A percentile compares a stretch with the other conserved stretches of the same genome.
These are phyloP conservation scores for Jatropha podagrica DNA, from an alignment of 441 rosid species.

Conservation along the genomic window DNA sequence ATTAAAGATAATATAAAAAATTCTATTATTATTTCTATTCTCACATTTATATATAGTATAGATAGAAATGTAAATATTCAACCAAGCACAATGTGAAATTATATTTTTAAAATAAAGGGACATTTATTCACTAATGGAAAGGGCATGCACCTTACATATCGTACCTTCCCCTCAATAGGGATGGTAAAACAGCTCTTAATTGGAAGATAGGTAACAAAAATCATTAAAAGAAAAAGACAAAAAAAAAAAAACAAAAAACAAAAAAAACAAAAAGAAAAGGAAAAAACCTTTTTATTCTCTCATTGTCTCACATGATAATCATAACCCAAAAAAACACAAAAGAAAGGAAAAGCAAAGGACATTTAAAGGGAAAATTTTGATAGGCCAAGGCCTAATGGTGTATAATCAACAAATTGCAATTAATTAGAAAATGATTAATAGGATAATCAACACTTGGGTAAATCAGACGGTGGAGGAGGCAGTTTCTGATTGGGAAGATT, in stretches of 20 bases:
- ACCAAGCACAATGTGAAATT: no score
- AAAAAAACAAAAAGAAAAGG: background rate
- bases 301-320: background rate
- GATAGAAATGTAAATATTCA: no score
- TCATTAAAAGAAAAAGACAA: background rate
- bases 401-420: background rate
- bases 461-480: conserved; percentile 46
- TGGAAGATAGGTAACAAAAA: background rate
- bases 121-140: background rate
- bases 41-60: no score
- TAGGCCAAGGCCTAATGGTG: background rate
- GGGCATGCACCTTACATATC: background rate
- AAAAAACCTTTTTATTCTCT: background rate
- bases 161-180: background rate
- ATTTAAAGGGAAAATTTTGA: background rate
- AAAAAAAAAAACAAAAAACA: background rate
- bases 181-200: background rate
- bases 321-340: background rate
- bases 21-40: no score
- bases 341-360: background rate
- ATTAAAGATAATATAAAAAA: no score
- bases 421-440: background rate
- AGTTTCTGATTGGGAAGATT: conserved; percentile 38
- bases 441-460: conserved; percentile 45
- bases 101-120: no score